These are phyloP conservation scores for Diaporthe australafricana DNA, from an alignment of 2,329 filamentous ascomycete species.

Conservation along the genomic window DNA sequence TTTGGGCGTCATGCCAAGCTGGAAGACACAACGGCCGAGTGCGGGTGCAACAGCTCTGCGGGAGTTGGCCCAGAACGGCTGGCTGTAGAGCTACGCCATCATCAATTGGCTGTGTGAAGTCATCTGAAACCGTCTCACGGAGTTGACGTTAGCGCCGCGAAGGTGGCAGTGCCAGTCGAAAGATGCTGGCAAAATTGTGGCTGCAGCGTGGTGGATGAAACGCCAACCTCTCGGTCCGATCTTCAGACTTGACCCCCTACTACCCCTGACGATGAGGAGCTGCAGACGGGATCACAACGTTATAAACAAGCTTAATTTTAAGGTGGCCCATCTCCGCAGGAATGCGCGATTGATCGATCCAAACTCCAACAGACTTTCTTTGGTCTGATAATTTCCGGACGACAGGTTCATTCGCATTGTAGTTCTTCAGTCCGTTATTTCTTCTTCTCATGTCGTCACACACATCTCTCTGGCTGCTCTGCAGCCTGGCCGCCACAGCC, in stretches of 20 bases:
- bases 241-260: constrained; percentile 24
- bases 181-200: neutral
- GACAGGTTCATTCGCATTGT: neutral
- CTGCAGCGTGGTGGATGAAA: constrained; percentile 7
- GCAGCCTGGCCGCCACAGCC: neutral
- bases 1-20: constrained; percentile 11
- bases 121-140: constrained; percentile 17
- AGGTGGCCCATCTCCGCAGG: neutral
- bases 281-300: neutral
- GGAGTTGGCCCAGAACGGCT: neutral
- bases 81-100: neutral
- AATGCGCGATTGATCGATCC: neutral
- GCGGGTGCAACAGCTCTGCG: neutral
- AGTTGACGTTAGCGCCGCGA: constrained; percentile 12
- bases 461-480: neutral
- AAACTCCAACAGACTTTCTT: constrained; percentile 14
- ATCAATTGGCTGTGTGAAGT: neutral
- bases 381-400: constrained; percentile 24
- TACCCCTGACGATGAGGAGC: neutral
- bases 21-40: neutral
- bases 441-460: neutral
- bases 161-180: neutral
- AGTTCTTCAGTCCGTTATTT: neutral
- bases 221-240: constrained; percentile 28
- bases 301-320: constrained; percentile 27